phyloP scores from a whole-genome alignment of 1,284 basidiomycete genomes.

The Cystobasidium pallidum region DNA sequence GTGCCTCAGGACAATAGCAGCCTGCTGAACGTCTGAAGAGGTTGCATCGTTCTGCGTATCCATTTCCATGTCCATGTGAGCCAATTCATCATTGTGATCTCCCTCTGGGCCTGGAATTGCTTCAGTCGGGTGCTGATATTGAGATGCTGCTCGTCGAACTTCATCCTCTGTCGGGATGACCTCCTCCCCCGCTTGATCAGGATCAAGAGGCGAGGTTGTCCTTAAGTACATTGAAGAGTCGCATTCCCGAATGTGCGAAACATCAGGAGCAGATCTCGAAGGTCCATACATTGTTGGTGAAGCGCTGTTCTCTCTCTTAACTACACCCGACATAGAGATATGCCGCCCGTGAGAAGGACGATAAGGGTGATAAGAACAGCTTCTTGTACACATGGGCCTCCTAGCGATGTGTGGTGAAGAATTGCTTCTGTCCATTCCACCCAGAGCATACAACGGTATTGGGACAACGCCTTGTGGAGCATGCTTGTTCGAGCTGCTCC shows the following conservation, averaged over 20 bases:
- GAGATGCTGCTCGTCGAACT: slow-evolving; percentile 34
- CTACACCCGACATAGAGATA: not conserved
- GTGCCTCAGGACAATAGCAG: not conserved
- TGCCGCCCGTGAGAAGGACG: not conserved
- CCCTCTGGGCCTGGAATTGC: not conserved
- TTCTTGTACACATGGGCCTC: not conserved
- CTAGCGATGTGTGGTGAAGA: not conserved
- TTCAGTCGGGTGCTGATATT: not conserved
- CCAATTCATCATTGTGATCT: not conserved
- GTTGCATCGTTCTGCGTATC: not conserved
- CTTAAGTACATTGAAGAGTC: not conserved
- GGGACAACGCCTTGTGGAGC: not conserved
- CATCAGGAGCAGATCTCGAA: not conserved
- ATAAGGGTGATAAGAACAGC: slow-evolving; percentile 16
- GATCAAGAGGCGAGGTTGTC: slow-evolving; percentile 3
- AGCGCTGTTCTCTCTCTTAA: not conserved
- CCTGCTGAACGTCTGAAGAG: not conserved
- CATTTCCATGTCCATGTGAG: too few relatives aligned
- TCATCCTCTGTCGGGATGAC: slow-evolving; percentile 30
- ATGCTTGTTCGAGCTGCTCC: not conserved
- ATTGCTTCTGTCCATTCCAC: not conserved
- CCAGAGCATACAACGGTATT: too few relatives aligned
- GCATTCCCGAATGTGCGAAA: not conserved
- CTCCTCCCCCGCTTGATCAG: not conserved
- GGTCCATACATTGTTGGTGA: not conserved